A percentile compares a stretch with the other conserved stretches of the same genome.
Evolutionary conservation across 768 basidiomycete genomes (phyloP).

Genomic region (Clitopilus passeckerianus): DNA sequence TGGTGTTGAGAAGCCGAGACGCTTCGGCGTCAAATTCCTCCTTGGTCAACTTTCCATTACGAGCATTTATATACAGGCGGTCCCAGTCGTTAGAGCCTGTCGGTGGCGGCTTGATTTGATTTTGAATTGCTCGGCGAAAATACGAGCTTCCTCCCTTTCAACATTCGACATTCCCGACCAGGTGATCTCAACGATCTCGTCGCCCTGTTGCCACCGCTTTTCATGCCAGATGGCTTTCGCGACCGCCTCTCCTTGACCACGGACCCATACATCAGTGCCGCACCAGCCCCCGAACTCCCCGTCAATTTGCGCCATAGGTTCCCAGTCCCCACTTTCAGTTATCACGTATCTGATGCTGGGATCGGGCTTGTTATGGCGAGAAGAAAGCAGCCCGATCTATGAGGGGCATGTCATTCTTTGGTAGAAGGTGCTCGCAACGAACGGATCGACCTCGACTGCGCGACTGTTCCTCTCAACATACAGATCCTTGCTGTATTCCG

Average conservation of each 20-base stretch:
- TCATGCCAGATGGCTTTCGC: constrained; percentile 20
- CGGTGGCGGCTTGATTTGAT: neutral
- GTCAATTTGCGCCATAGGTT: constrained; percentile 15
- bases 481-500: neutral
- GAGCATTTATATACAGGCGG: neutral
- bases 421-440: neutral
- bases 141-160: constrained; percentile 10
- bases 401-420: neutral
- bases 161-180: constrained; percentile 17
- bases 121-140: constrained; percentile 11
- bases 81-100: neutral
- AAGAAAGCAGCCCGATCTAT: neutral
- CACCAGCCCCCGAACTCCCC: constrained; percentile 12
- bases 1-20: constrained; percentile 1
- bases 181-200: constrained; percentile 9
- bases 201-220: constrained; percentile 5
- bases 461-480: neutral
- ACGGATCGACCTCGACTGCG: neutral
- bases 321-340: constrained; percentile 13
- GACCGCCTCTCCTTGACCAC: constrained; percentile 15
- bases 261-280: constrained; percentile 16
- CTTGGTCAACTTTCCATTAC: neutral
- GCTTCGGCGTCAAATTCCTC: constrained; percentile 4
- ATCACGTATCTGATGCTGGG: constrained; percentile 8
- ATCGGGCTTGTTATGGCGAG: neutral